Conservation (phyloP, 805 yeast genomes). For the Yarrowia sp. region DNA sequence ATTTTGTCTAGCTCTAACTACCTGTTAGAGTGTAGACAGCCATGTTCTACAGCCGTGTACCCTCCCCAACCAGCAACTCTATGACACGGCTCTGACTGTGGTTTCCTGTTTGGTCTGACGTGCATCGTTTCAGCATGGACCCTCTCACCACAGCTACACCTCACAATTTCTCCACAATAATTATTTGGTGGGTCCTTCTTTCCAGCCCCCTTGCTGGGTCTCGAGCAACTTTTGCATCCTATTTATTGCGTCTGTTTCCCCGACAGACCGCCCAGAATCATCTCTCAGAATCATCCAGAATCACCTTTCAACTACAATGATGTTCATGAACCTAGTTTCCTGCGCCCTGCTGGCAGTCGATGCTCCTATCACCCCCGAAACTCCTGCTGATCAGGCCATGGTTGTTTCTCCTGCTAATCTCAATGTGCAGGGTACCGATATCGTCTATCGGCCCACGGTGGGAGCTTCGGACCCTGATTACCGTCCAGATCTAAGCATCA, state of each 20-base stretch:
- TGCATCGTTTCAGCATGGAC: neutral
- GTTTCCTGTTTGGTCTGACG: neutral
- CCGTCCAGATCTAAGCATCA: slow-evolving; percentile 15
- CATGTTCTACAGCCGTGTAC: no score
- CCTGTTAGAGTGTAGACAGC: no score
- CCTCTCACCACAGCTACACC: neutral
- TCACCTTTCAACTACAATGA: no score
- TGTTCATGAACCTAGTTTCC: neutral
- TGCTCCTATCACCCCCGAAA: neutral
- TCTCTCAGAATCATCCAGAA: neutral
- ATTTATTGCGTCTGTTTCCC: slow-evolving; percentile 1
- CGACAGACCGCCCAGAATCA: neutral
- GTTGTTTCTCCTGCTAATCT: neutral
- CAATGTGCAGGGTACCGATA: neutral
- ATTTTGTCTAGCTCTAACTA: no score
- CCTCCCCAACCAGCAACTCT: no score
- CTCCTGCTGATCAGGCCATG: neutral
- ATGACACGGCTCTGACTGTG: neutral
- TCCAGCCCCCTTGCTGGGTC: neutral
- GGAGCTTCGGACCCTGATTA: slow-evolving; percentile 14
- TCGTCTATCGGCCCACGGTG: neutral
- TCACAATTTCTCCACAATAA: neutral
- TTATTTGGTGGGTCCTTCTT: neutral
- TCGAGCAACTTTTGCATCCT: slow-evolving; percentile 10
- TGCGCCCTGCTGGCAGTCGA: neutral